A percentile compares a stretch with the other conserved stretches of the same genome.
Evolutionary conservation across 1,139 yeast genomes (phyloP).

Genomic region (Yamadazyma friedrichii): DNA sequence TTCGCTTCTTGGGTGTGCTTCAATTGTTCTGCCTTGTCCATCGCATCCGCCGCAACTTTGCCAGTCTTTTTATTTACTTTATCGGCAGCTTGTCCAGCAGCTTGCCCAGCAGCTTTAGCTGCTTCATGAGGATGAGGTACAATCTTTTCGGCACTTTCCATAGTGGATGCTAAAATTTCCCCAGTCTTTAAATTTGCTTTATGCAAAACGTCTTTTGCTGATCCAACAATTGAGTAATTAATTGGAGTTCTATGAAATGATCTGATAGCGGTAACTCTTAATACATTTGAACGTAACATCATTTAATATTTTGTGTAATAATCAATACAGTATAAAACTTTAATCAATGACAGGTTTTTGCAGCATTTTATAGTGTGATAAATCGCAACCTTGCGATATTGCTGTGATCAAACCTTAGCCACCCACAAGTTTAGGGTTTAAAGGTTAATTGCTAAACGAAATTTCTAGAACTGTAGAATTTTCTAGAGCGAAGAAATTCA

Average conservation of each 20-base stretch:
- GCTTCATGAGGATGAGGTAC: slow-evolving; percentile 16
- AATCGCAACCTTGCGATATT: slow-evolving; percentile 12
- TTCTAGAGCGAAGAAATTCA: too few relatives aligned
- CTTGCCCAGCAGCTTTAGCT: slow-evolving; percentile 2
- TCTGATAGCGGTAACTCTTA: slow-evolving; percentile 11
- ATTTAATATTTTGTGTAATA: not conserved
- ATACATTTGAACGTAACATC: slow-evolving; percentile 14
- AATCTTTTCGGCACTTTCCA: slow-evolving; percentile 29
- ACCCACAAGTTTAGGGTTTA: too few relatives aligned
- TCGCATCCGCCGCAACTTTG: slow-evolving; percentile 26
- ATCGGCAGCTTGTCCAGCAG: slow-evolving; percentile 10
- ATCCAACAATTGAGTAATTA: slow-evolving; percentile 28
- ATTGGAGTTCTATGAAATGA: slow-evolving; percentile 10
- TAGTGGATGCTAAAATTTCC: slow-evolving; percentile 33
- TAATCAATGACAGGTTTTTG: not conserved
- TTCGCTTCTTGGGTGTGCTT: slow-evolving; percentile 5
- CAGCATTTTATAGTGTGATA: slow-evolving; percentile 6
- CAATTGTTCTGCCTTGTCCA: slow-evolving; percentile 20
- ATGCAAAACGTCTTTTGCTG: slow-evolving; percentile 34
- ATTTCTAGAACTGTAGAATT: not conserved
- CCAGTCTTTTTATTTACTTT: slow-evolving; percentile 26
- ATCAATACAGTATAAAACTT: not conserved
- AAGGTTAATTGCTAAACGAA: slow-evolving; percentile 2
- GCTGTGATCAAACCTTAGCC: not conserved
- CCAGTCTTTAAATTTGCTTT: slow-evolving; percentile 38